Conservation (phyloP, 768 basidiomycete genomes). For the Tricholoma saponaceum region DNA sequence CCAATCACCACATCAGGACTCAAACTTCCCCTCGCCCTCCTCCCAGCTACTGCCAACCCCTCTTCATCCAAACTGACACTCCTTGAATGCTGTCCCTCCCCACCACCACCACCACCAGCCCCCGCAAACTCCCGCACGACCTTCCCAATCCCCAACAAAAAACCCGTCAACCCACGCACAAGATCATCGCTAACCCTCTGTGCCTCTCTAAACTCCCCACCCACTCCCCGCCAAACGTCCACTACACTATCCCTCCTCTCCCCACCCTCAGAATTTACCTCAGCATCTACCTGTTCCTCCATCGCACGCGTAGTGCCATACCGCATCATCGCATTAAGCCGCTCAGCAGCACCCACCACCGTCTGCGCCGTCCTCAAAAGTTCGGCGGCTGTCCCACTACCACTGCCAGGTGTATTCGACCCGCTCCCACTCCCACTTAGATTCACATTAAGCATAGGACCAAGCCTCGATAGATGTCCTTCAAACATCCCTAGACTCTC, state of each 20-base stretch:
- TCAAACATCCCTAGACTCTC: conserved; percentile 73
- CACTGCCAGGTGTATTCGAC: not conserved
- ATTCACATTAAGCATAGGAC: conserved; percentile 18
- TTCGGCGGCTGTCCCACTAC: conserved; percentile 41
- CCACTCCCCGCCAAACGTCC: conserved; percentile 66
- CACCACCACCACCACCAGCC: conserved; percentile 18
- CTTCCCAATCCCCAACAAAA: conserved; percentile 72
- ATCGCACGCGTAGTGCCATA: conserved; percentile 53
- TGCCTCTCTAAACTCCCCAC: conserved; percentile 69
- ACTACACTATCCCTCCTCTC: conserved; percentile 32
- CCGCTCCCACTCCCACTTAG: not conserved
- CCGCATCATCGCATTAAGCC: conserved; percentile 59
- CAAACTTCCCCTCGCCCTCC: conserved; percentile 22
- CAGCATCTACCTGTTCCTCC: conserved; percentile 72
- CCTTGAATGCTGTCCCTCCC: conserved; percentile 35
- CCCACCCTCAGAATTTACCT: conserved; percentile 47
- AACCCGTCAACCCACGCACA: conserved; percentile 69
- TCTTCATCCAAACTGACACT: conserved; percentile 57
- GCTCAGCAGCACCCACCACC: conserved; percentile 63
- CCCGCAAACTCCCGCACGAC: conserved; percentile 52
- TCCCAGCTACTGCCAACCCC: conserved; percentile 22
- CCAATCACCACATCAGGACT: conserved; percentile 22
- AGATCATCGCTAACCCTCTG: conserved; percentile 74
- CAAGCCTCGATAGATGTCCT: conserved; percentile 51
- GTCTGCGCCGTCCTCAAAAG: conserved; percentile 57